Evolutionary conservation across 177 flowering plant species (phyloP), one percentile per base, ranked within the genome.

Genomic region (Viscum album): DNA sequence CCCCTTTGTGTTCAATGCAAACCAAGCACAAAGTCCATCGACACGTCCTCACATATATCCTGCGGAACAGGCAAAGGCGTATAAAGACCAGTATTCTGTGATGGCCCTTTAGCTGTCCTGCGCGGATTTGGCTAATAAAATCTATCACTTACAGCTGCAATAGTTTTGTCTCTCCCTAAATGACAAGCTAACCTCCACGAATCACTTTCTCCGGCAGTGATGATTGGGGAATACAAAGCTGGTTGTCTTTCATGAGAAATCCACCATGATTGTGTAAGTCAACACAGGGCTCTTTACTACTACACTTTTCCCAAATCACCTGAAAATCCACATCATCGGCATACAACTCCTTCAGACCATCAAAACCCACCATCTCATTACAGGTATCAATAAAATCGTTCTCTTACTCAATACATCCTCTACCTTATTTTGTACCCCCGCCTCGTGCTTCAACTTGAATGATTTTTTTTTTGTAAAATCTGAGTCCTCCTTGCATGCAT

Each of bases 81-180:
- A 64, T 69, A 74, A 1, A 74, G 47, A n/a, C 66, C 69, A 21
- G 66, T 56, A 15, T 70, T 70, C 2, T 65, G 68, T 2, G 62
- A 2, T 31, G 52, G n/a, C 6, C 67, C 70, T 26, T 74, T 70
- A 2, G 60, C 26, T n/a, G n/a, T n/a, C n/a, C n/a, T n/a, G n/a
- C n/a, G n/a, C n/a, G n/a, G n/a, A 0, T 7, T n/a, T 74, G 76
- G 26, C 70, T 70, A 11, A 16, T 16, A 7, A 29, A 67, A 74
- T 21, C 56, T 21, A 1, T 33, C 7, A 2, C 56, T 50, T 34
- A 35, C 15, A 13, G 1, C 12, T 31, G 15, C 70, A 41, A 19
- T n/a, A 0, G 70, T 70, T 2, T 70, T 70, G 33, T 74, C 76
- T 1, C 35, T 24, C 2, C 71, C 63, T 2, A 73, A 30, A 33